Evolutionary conservation across 2,329 filamentous ascomycete genomes (phyloP), one percentile per base, ranked within the genome.

Genomic region (Mycosphaerella sp.): DNA sequence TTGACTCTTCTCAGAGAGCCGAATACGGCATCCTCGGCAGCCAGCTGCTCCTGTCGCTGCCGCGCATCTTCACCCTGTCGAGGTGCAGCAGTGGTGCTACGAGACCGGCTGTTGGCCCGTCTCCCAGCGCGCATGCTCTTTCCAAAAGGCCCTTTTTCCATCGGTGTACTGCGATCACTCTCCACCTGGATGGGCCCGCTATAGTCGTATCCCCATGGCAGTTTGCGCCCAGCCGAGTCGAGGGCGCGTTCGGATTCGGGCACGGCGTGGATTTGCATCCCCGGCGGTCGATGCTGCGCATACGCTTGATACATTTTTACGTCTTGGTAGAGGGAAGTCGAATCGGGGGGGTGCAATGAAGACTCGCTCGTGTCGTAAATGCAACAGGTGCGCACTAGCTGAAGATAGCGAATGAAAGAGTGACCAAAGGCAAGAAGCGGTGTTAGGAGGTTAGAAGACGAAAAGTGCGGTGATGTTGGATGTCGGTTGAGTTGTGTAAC

Each of bases 211-310:
- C 74, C 81, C 81, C 80, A 85, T n/a, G 82, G 82, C 47, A 85
- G 66, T 51, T 75, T 72, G 62, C 80, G 78, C 47, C 82, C 81
- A 46, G 78, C 77, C 50, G 78, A 76, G 64, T 84, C 80, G 63
- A 76, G 74, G 32, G 80, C 80, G 64, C 81, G 78, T 69, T 85
- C 82, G 61, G 80, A 76, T 51, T 80, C 79, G 34, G 82, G 81
- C 9, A 85, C 82, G 32, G 80, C 80, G 68, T 85, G 82, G 48
- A 85, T 81, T 69, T 85, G 82, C 79, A 84, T 84, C 53, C 72
- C 72, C 4, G 52, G 58, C 14, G 50, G 32, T 32, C 56, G 60
- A 44, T 51, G 48, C 52, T 54, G 56, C 43, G 53, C 44, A 51
- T 51, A 51, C 38, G 48, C 48, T 38, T 53, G 47, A 31, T 53